phyloP scores from a whole-genome alignment of 768 basidiomycete genomes.

The Mycena maculata region DNA sequence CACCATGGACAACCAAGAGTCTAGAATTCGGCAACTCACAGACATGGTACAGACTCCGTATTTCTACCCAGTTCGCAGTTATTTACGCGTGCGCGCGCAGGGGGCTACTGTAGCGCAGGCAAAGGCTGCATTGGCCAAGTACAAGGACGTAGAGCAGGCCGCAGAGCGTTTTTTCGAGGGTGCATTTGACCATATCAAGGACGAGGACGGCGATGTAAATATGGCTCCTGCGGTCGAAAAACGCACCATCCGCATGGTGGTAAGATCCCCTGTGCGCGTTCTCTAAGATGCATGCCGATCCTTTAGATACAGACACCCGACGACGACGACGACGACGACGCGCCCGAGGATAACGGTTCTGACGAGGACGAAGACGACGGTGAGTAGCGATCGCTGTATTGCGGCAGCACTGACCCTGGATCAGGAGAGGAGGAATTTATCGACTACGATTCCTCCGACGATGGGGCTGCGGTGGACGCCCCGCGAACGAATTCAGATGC shows the following conservation, averaged over 20 bases:
- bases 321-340: slow-evolving; percentile 67
- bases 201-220: slow-evolving; percentile 64
- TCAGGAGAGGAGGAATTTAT: slow-evolving; percentile 67
- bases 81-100: slow-evolving; percentile 52
- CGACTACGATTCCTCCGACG: slow-evolving; percentile 90
- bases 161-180: slow-evolving; percentile 90
- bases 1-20: slow-evolving; percentile 54
- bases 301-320: slow-evolving; percentile 64
- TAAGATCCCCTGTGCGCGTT: slow-evolving; percentile 2
- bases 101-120: slow-evolving; percentile 88
- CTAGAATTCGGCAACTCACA: slow-evolving; percentile 69
- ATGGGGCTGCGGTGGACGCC: slow-evolving; percentile 58
- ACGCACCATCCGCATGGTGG: slow-evolving; percentile 31
- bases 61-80: background rate
- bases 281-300: slow-evolving; percentile 16
- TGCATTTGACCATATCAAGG: slow-evolving; percentile 80
- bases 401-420: background rate
- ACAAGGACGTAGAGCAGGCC: slow-evolving; percentile 93
- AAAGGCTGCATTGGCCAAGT: slow-evolving; percentile 80
- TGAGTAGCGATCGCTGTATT: slow-evolving; percentile 54
- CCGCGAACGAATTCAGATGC: slow-evolving; percentile 64
- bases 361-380: slow-evolving; percentile 63
- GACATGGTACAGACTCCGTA: slow-evolving; percentile 58
- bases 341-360: slow-evolving; percentile 61
- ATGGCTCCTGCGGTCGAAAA: slow-evolving; percentile 48